Base-by-base conservation (phyloP, 2,329 filamentous ascomycete species). In the Neofusicoccum cordaticola region DNA sequence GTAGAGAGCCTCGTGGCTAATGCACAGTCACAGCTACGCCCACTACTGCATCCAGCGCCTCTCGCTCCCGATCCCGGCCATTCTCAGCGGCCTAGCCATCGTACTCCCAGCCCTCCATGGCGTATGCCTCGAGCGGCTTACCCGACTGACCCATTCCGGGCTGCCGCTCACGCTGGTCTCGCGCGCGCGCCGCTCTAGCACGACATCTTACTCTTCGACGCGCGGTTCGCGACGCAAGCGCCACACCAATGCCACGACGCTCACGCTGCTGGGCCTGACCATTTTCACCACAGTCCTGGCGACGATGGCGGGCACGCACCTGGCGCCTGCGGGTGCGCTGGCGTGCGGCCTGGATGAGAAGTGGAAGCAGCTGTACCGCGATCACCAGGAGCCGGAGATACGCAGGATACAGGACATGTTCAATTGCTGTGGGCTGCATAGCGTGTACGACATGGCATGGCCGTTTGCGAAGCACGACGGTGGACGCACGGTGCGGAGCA, bases 341-440 rank as follows among this genome's bases (percentile, higher is more conserved):
- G 66, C 75, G 7, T 90, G 87, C 71, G 74, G 77, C 2, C 74
- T 90, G 9, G 76, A 84, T 3, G 76, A 76, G 1, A 71, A 70
- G 39, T 90, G 88, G 88, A 74, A 78, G 67, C 64, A 61, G 4
- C 72, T 89, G 65, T 89, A 78, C 68, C 71, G 68, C 0, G 67
- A 69, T 0, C 83, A 85, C 61, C 78, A 88, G 57, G 80, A 67
- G 1, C 66, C 67, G 2, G 72, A 79, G 6, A 82, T 90, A 62
- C 77, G 81, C 44, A 73, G 75, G 3, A 86, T 91, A 62, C 88
- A 91, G 70, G 86, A 90, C 69, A 71, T 79, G 0, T 81, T 89
- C 22, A 69, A 82, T 17, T 91, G 88, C 76, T 91, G 88, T 68
- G 88, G 88, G 0, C 78, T 89, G 47, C 81, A 80, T 64, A 80